Evolutionary conservation across 345 rosid species (phyloP).

Genomic region (Gossypium raimondii): DNA sequence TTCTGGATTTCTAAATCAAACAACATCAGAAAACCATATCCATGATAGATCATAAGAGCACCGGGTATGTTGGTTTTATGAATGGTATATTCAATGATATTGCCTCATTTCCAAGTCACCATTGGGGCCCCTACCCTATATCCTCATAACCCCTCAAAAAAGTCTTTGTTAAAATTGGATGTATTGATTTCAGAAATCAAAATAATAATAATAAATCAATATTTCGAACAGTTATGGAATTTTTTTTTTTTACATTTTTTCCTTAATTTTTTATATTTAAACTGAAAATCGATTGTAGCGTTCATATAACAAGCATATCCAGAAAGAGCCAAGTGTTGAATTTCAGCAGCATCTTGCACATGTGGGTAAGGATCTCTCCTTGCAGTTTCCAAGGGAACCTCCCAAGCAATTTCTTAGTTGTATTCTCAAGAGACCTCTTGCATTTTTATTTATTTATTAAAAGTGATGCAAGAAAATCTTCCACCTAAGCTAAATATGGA

Average conservation of each 20-base stretch:
- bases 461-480: conserved; percentile 25
- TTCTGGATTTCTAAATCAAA: conserved; percentile 16
- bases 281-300: no score
- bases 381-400: neutral
- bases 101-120: conserved; percentile 26
- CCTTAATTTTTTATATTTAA: no score
- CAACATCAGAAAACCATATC: conserved; percentile 35
- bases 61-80: conserved; percentile 45
- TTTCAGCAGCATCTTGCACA: neutral
- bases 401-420: neutral
- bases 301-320: neutral
- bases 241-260: no score
- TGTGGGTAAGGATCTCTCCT: conserved; percentile 7
- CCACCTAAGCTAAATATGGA: conserved; percentile 27
- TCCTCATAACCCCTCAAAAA: no score
- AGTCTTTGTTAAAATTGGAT: no score
- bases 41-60: conserved; percentile 50
- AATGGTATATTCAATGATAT: conserved; percentile 16
- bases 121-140: conserved; percentile 3
- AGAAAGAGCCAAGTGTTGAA: neutral
- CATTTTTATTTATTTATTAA: neutral
- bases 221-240: no score
- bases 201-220: no score
- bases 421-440: conserved; percentile 18
- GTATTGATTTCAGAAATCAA: no score